Percentiles rank a stretch among this genome's conserved stretches.
These are phyloP conservation scores for Penium margaritaceum DNA, from an alignment of 139 green algal species.

Conservation along the genomic window DNA sequence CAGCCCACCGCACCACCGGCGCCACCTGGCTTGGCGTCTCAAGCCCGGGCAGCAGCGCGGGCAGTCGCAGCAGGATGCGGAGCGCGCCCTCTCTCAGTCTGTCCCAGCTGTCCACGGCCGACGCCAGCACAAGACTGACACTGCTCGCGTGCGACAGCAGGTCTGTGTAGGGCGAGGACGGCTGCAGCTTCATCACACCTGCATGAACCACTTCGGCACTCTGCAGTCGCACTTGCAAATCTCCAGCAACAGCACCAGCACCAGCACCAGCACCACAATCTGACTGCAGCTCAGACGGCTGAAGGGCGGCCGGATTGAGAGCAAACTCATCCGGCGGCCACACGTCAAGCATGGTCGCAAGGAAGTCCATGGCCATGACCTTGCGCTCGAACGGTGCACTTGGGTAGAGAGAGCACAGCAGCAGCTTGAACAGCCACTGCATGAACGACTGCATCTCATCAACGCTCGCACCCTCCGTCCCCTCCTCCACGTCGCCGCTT, in stretches of 20 bases:
- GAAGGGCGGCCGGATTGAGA: background rate
- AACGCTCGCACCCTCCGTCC: conserved; percentile 14
- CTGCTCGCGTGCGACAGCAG: conserved; percentile 16
- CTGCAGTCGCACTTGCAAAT: background rate
- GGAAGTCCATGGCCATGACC: conserved; percentile 64
- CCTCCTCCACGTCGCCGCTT: conserved; percentile 10
- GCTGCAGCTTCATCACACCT: too few species aligned
- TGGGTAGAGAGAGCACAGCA: conserved; percentile 67
- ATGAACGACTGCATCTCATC: conserved; percentile 35
- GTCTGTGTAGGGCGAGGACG: conserved; percentile 25
- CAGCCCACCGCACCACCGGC: conserved; percentile 57
- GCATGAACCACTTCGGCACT: background rate
- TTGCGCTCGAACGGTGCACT: conserved; percentile 64
- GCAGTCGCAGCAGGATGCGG: conserved; percentile 46
- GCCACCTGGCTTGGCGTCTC: conserved; percentile 43
- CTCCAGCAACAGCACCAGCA: background rate
- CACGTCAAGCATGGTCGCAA: conserved; percentile 56
- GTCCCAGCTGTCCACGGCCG: conserved; percentile 68
- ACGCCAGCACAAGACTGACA: conserved; percentile 21
- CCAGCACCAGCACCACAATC: too few species aligned
- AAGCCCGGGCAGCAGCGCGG: conserved; percentile 67
- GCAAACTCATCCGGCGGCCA: conserved; percentile 47
- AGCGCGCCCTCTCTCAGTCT: conserved; percentile 58
- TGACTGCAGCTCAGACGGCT: too few species aligned
- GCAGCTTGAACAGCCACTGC: conserved; percentile 51